Evolutionary conservation across 2,329 filamentous ascomycete genomes (phyloP).

Genomic region (Hypomyces perniciosus): DNA sequence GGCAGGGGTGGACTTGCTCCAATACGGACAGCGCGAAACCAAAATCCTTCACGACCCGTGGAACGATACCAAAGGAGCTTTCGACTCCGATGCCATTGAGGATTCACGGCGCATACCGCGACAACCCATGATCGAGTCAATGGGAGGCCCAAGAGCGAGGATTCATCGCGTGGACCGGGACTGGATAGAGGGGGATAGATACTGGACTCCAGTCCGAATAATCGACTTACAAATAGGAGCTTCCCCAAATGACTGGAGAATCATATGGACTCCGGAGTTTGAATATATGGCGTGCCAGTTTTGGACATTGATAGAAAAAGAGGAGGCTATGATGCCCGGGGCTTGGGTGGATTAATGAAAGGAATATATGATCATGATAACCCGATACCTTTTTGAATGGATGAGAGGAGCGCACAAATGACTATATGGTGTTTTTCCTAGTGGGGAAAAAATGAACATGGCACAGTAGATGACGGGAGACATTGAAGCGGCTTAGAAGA

Average conservation of each 20-base stretch:
- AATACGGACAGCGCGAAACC: conserved; percentile 19
- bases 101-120: conserved; percentile 8
- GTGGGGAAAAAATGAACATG: too few species aligned
- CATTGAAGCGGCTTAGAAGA: too few species aligned
- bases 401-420: too few species aligned
- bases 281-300: conserved; percentile 23
- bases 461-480: too few species aligned
- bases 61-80: conserved; percentile 6
- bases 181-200: background rate
- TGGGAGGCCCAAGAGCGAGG: background rate
- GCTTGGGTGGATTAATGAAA: conserved; percentile 19
- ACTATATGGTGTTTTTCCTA: too few species aligned
- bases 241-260: conserved; percentile 13
- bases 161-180: background rate
- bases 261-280: conserved; percentile 21
- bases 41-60: background rate
- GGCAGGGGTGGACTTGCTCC: conserved; percentile 17
- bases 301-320: conserved; percentile 18
- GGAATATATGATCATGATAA: background rate
- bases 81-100: conserved; percentile 17
- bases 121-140: background rate
- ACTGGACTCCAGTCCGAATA: conserved; percentile 22
- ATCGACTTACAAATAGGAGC: conserved; percentile 16
- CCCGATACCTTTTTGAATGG: too few species aligned
- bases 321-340: conserved; percentile 18